These are phyloP conservation scores for Aureobasidium vineae DNA, from an alignment of 2,329 filamentous ascomycete genomes.

Conservation along the genomic window DNA sequence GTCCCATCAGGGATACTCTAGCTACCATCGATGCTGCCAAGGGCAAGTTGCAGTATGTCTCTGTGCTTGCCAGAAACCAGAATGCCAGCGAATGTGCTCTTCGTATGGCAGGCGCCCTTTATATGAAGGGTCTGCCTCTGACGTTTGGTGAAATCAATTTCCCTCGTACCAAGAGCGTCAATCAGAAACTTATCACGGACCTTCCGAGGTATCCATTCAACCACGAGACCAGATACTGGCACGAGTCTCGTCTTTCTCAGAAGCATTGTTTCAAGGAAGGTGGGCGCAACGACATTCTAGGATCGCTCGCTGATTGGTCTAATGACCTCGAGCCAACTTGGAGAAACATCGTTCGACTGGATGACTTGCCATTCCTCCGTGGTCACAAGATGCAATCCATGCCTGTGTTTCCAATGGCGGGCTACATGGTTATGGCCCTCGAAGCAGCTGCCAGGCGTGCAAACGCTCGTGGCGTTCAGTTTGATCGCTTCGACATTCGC, in stretches of 20 bases:
- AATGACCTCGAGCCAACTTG: slow-evolving; percentile 31
- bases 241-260: slow-evolving; percentile 25
- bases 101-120: slow-evolving; percentile 15
- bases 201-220: slow-evolving; percentile 30
- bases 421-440: slow-evolving; percentile 30
- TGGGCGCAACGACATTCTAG: slow-evolving; percentile 19
- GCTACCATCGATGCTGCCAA: slow-evolving; percentile 29
- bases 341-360: slow-evolving; percentile 33
- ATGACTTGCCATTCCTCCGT: slow-evolving; percentile 37
- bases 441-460: slow-evolving; percentile 29
- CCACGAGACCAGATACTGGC: slow-evolving; percentile 29
- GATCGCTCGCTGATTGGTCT: slow-evolving; percentile 15
- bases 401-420: slow-evolving; percentile 38
- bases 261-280: slow-evolving; percentile 19
- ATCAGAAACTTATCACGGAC: slow-evolving; percentile 22
- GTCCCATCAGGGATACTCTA: slow-evolving; percentile 37
- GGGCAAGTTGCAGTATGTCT: slow-evolving; percentile 21
- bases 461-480: slow-evolving; percentile 5
- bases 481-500: slow-evolving; percentile 10
- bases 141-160: slow-evolving; percentile 17
- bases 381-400: slow-evolving; percentile 37
- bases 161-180: slow-evolving; percentile 9
- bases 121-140: slow-evolving; percentile 3
- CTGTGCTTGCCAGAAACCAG: slow-evolving; percentile 15
- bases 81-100: slow-evolving; percentile 11